A percentile compares a stretch with the other conserved stretches of the same genome.
Evolutionary conservation across 2,329 filamentous ascomycete genomes (phyloP).

Genomic region (Sporothrix phasma): DNA sequence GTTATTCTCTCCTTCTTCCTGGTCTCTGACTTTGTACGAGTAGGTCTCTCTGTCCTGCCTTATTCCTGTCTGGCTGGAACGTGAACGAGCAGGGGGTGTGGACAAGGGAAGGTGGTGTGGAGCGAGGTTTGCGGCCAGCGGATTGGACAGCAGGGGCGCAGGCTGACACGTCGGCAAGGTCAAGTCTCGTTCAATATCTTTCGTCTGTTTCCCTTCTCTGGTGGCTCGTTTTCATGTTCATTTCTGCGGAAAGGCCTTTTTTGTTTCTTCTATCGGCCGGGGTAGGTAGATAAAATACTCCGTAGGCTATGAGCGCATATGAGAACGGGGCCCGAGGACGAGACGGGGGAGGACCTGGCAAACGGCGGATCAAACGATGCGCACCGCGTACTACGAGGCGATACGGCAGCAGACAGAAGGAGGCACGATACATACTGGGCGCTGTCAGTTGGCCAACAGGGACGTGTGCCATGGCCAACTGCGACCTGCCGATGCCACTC

Average conservation of each 20-base stretch:
- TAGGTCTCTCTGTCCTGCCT: background rate
- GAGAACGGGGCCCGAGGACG: background rate
- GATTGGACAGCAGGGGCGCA: constrained; percentile 19
- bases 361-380: background rate
- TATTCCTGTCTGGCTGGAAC: background rate
- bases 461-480: background rate
- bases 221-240: background rate
- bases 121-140: constrained; percentile 9
- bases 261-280: constrained; percentile 8
- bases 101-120: constrained; percentile 13
- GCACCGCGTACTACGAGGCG: background rate
- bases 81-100: constrained; percentile 13
- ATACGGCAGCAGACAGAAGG: background rate
- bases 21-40: no score
- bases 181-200: constrained; percentile 2
- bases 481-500: background rate
- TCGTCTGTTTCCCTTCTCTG: background rate
- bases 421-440: background rate
- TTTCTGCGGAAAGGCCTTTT: background rate
- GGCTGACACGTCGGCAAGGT: constrained; percentile 21
- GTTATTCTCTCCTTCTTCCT: constrained; percentile 5
- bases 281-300: constrained; percentile 10
- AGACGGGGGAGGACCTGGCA: background rate
- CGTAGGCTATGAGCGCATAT: background rate
- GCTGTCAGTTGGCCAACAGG: background rate